Evolutionary conservation across 2,329 filamentous ascomycete species (phyloP), one percentile per base, ranked within the genome.

Genomic region (Pestalotiopsis sp.): DNA sequence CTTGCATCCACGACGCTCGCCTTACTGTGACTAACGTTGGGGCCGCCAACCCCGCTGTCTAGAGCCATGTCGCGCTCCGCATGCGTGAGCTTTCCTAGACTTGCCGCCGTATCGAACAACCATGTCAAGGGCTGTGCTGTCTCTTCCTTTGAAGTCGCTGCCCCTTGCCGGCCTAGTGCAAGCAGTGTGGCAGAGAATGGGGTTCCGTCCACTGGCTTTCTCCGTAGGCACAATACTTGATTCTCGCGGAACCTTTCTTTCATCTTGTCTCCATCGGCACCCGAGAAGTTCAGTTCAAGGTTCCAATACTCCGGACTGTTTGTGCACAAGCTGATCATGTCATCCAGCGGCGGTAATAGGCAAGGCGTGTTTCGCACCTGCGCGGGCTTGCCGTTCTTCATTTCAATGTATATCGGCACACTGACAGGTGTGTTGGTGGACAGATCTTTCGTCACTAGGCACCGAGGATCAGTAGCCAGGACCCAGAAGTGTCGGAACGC

Each of bases 401-500:
- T 84, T 11, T 83, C 86, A 67, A 97, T 86, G 4, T 86, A 85
- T 60, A 97, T 85, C 0, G 93, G 90, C 2, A 95, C 87, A 7
- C 90, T 88, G 63, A 97, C 88, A 0, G 95, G 92, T 58, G 94
- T 90, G 55, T 92, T 90, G 0, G 93, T 97, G 69, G 96, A 91
- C 3, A 96, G 88, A 73, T 99, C 96, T 70, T 95, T 93, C 20
- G 93, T 89, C 0, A 99, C 89, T 0, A 99, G 87, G 77, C 95
- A 98, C 65, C 97, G 89, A 11, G 94, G 90, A 75, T 99, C 96
- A 0, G 93, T 92, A 1, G 96, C 96, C 3, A 99, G 86, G 12
- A 97, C 95, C 96, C 96, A 99, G 76, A 99, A 93, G 80, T 99
- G 95, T 4, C 97, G 90, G 82, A 99, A 96, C 3, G 97, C 96